phyloP scores from a whole-genome alignment of 2,329 filamentous ascomycete genomes.

The Botrytis cinerea region DNA sequence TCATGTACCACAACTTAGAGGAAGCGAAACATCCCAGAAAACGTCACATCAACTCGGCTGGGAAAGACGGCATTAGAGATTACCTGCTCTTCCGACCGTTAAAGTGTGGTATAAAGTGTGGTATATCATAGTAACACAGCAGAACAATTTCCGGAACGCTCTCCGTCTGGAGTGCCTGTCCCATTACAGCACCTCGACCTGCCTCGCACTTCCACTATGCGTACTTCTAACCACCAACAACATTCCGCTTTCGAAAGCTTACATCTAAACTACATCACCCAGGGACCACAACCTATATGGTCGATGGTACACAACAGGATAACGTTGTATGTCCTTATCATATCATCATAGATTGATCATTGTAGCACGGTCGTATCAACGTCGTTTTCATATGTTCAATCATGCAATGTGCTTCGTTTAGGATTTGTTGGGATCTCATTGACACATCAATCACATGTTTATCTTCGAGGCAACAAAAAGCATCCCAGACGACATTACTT shows the following conservation, averaged over 20 bases:
- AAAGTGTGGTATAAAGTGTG: background rate
- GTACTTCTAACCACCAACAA: background rate
- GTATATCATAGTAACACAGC: constrained; percentile 8
- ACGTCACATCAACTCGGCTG: constrained; percentile 1
- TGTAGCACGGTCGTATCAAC: background rate
- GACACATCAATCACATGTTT: background rate
- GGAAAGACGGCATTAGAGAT: constrained; percentile 1
- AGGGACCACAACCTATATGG: constrained; percentile 2
- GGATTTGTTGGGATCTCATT: constrained; percentile 16
- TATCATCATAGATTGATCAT: constrained; percentile 11
- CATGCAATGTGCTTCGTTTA: constrained; percentile 5
- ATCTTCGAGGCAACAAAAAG: background rate
- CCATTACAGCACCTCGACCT: background rate
- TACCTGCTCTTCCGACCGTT: background rate
- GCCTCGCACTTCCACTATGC: background rate
- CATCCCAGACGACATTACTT: background rate
- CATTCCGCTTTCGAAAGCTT: constrained; percentile 19
- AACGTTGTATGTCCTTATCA: constrained; percentile 13
- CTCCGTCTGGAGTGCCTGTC: background rate
- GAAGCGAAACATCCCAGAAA: background rate
- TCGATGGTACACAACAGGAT: background rate
- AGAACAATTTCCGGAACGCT: constrained; percentile 1
- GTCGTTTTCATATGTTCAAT: background rate
- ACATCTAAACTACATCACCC: constrained; percentile 5
- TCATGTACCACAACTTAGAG: background rate